Evolutionary conservation across 2,329 filamentous ascomycete genomes (phyloP).

Genomic region (Dothidotthia symphoricarpi): DNA sequence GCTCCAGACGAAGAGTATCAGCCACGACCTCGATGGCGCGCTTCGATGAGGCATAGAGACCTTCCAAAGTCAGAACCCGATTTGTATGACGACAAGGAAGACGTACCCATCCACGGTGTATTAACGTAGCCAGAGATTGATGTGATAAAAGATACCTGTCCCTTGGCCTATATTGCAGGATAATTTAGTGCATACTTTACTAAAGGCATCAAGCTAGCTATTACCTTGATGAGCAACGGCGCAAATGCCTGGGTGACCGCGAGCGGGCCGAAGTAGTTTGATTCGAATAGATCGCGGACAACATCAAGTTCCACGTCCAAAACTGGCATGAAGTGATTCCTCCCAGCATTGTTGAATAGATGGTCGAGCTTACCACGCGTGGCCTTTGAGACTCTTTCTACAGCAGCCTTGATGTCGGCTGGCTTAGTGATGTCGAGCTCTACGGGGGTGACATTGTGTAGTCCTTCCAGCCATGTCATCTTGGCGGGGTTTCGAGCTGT

Average conservation of each 20-base stretch:
- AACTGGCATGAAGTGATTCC: constrained; percentile 32
- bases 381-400: constrained; percentile 40
- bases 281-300: constrained; percentile 8
- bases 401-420: constrained; percentile 46
- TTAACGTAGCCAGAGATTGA: too few species aligned
- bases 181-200: too few species aligned
- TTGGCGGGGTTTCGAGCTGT: constrained; percentile 36
- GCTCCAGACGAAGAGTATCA: too few species aligned
- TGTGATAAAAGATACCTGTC: too few species aligned
- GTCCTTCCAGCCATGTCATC: not conserved
- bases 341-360: constrained; percentile 46
- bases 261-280: constrained; percentile 44
- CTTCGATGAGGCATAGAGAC: too few species aligned
- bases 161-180: too few species aligned
- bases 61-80: too few species aligned
- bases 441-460: constrained; percentile 21
- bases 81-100: too few species aligned
- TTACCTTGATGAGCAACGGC: constrained; percentile 15
- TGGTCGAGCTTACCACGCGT: constrained; percentile 12
- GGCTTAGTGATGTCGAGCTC: constrained; percentile 50
- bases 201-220: too few species aligned
- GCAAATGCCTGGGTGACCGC: constrained; percentile 41
- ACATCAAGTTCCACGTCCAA: constrained; percentile 16
- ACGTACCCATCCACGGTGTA: too few species aligned
- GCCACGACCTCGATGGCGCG: too few species aligned